Evolutionary conservation across 192 early-diverging fungal genomes (phyloP), one percentile per base, ranked within the genome.

Genomic region (Coemansia sp.): DNA sequence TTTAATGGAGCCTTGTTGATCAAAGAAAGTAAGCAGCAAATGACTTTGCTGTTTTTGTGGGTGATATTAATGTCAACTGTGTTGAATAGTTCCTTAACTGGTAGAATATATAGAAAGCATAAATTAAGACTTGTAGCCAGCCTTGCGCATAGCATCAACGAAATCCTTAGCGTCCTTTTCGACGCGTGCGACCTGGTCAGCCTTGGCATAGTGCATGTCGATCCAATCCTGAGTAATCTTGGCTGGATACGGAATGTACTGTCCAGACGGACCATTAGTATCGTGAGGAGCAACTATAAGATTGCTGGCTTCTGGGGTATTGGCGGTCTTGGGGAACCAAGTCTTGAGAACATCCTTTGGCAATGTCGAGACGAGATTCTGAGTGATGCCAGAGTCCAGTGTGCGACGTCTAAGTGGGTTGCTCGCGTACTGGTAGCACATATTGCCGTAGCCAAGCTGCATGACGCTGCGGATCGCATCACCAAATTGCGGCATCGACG

Each of bases 361-460:
- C 67, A 77, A 71, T 12, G 58, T 49, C 23, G 46, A 45, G 23
- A 45, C 45, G 8, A 82, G 55, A 21, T 43, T 63, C 48, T 52
- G 42, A 33, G 68, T 58, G 29, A 62, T 26, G 43, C 25, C 40
- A 25, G 61, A 18, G 45, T 48, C 64, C 3, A 82, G 59, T 39
- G 39, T 59, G 52, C 74, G 74, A 23, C 73, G 70, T 4, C 52
- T 57, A 25, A 82, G 35, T 20, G 67, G 67, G 61, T 76, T 71
- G 74, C 68, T 75, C 20, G 74, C 62, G 58, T 82, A 82, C 69
- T 82, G 74, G 63, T 46, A 82, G 75, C 80, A 82, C 80, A 82
- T 82, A 28, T 57, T 66, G 56, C 80, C 80, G 58, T 82, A 74
- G 55, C 80, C 80, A 58, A 82, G 75, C 55, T 77, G 75, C 80